A percentile compares a stretch with the other conserved stretches of the same genome.
phyloP scores from a whole-genome alignment of 345 rosid genomes.

The Raphanus raphanistrum region DNA sequence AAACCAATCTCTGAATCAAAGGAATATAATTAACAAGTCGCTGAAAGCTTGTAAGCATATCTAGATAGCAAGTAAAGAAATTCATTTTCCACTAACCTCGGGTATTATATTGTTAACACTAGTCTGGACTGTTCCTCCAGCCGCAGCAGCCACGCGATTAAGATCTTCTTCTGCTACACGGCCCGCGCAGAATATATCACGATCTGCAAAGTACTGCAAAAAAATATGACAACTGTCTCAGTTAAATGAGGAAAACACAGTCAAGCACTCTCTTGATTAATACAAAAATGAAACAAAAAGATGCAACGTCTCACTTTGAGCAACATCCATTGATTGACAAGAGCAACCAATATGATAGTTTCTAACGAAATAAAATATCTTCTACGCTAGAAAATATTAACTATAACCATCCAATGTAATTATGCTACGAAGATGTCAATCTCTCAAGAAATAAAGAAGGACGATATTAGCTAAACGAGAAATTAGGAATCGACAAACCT shows the following conservation, averaged over 20 bases:
- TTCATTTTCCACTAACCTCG: conserved; percentile 51
- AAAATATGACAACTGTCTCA: conserved; percentile 20
- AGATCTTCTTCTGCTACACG: conserved; percentile 98
- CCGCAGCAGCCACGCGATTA: conserved; percentile 90
- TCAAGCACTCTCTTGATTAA: not conserved
- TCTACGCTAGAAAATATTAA: no score
- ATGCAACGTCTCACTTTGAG: not conserved
- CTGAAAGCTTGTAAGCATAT: conserved; percentile 11
- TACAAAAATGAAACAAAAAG: conserved; percentile 12
- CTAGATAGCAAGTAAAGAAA: conserved; percentile 13
- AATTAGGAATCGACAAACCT: conserved; percentile 47
- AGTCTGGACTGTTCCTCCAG: conserved; percentile 96
- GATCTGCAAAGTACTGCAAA: conserved; percentile 94
- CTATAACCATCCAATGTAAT: not conserved
- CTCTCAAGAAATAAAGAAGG: not conserved
- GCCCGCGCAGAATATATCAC: conserved; percentile 99
- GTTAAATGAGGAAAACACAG: conserved; percentile 4
- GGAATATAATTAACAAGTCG: conserved; percentile 9
- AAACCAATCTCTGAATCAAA: conserved; percentile 1
- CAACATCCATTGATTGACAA: no score
- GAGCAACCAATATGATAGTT: no score
- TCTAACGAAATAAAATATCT: no score
- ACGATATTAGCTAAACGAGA: not conserved
- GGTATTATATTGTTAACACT: conserved; percentile 88
- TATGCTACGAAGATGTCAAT: conserved; percentile 2